These are phyloP conservation scores for Metarhizium rileyi DNA, from an alignment of 2,329 filamentous ascomycete genomes.

Conservation along the genomic window DNA sequence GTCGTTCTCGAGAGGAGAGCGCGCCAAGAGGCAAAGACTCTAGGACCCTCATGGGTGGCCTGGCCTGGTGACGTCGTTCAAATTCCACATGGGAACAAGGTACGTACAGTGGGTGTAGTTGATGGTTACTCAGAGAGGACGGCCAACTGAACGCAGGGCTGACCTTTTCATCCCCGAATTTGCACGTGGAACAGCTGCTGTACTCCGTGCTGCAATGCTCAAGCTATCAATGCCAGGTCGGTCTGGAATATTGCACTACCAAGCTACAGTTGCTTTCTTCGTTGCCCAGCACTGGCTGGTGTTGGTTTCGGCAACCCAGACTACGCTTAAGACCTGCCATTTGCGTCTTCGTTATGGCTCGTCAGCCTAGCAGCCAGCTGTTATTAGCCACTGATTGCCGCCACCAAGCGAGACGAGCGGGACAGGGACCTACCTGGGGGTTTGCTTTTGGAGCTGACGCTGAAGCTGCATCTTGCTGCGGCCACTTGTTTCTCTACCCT, in stretches of 20 bases:
- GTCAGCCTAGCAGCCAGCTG: neutral
- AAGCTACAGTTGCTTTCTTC: neutral
- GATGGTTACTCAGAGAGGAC: constrained; percentile 1
- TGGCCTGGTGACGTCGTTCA: constrained; percentile 4
- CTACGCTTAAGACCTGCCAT: neutral
- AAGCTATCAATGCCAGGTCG: neutral
- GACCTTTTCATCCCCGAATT: neutral
- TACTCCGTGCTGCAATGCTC: neutral
- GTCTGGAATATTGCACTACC: neutral
- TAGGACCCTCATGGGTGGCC: too few species aligned
- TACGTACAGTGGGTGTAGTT: neutral
- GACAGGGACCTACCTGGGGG: neutral
- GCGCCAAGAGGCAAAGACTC: neutral
- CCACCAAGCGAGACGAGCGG: neutral
- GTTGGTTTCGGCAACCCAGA: neutral
- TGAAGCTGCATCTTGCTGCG: neutral
- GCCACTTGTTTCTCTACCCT: neutral
- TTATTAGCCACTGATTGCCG: neutral
- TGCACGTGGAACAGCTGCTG: neutral
- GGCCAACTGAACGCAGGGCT: neutral
- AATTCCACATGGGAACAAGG: neutral
- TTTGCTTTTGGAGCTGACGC: neutral
- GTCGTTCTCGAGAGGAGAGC: neutral
- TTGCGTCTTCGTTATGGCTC: neutral
- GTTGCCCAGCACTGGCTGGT: neutral